Conservation (phyloP, 352 stramenopile species). For the Phytophthora hybrid region DNA sequence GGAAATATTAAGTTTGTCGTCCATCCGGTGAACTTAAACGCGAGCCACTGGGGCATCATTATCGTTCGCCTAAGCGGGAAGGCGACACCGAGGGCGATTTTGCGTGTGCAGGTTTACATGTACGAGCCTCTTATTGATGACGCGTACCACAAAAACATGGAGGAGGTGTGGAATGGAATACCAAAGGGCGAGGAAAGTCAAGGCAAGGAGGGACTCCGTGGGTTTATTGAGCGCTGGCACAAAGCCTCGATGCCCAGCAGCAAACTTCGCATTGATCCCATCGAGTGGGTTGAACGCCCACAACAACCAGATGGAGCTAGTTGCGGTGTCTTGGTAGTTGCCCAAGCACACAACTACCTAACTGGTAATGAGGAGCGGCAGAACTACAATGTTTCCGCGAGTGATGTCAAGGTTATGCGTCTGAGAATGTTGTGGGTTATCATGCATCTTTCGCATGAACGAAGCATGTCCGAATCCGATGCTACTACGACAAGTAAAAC, state of each 20-base stretch:
- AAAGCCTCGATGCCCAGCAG: not conserved
- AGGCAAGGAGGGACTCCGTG: not conserved
- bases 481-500: not conserved
- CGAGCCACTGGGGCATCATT: conserved; percentile 20
- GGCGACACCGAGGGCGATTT: not conserved
- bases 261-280: not conserved
- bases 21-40: not conserved
- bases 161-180: not conserved
- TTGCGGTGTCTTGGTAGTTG: not conserved
- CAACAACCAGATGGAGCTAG: not conserved
- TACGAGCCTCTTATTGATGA: conserved; percentile 20
- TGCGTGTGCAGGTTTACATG: conserved; percentile 4
- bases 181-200: not conserved
- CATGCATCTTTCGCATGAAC: not conserved
- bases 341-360: not conserved
- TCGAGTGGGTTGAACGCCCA: not conserved
- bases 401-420: not conserved
- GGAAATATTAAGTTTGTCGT: conserved; percentile 3
- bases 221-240: not conserved
- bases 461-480: not conserved
- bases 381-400: not conserved
- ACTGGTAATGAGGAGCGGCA: not conserved
- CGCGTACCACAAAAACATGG: conserved; percentile 10
- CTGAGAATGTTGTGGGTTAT: not conserved
- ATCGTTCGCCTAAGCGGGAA: conserved; percentile 2